Conservation (phyloP, 2,329 filamentous ascomycete genomes). For the Didymella keratinophila region DNA sequence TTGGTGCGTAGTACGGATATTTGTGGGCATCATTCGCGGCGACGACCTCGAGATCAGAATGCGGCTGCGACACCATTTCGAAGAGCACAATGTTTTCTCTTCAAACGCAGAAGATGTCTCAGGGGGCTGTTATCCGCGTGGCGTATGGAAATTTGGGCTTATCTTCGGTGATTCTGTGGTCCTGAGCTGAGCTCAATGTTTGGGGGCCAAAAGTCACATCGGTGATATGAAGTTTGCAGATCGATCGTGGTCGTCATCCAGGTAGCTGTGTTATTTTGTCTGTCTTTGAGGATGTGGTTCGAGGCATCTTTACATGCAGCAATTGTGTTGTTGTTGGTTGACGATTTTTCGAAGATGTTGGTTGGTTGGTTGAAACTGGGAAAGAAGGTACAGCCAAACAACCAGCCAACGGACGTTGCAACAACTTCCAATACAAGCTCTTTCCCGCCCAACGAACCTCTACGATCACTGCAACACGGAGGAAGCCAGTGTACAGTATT, state of each 20-base stretch:
- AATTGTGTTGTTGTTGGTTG: background rate
- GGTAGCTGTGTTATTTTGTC: too few species aligned
- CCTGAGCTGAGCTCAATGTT: background rate
- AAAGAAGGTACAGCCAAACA: background rate
- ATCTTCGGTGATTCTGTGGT: background rate
- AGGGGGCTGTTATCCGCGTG: background rate
- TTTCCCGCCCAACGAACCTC: too few species aligned
- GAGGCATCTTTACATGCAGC: too few species aligned
- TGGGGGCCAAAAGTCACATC: conserved; percentile 4
- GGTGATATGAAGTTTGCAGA: background rate
- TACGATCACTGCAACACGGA: too few species aligned
- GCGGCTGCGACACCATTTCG: conserved; percentile 2
- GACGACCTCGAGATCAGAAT: conserved; percentile 11
- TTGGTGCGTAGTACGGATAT: background rate
- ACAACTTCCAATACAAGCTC: too few species aligned
- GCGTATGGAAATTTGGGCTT: background rate
- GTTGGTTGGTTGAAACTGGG: background rate
- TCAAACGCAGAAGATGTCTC: background rate
- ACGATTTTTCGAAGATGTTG: background rate
- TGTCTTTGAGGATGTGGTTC: too few species aligned
- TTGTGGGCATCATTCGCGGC: background rate
- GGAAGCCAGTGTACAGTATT: too few species aligned
- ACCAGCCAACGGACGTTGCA: too few species aligned
- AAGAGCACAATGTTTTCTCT: background rate
- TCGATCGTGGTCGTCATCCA: too few species aligned